These are phyloP conservation scores for Phytophthora fragariae DNA, from an alignment of 352 stramenopile genomes.

Conservation along the genomic window DNA sequence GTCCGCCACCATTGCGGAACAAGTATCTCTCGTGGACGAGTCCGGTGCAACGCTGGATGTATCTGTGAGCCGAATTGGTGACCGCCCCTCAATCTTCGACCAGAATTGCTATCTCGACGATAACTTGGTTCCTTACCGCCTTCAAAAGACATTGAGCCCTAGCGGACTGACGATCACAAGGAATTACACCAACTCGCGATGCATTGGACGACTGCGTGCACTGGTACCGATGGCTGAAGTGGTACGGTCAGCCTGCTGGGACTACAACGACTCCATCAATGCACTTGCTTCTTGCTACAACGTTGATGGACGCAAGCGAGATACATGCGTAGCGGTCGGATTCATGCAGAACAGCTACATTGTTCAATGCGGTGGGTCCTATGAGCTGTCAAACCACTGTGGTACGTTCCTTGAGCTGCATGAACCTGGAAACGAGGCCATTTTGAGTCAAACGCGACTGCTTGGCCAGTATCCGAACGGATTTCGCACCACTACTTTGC, in stretches of 20 bases:
- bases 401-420: conserved; percentile 90
- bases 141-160: conserved; percentile 63
- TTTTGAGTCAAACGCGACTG: conserved; percentile 77
- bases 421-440: conserved; percentile 63
- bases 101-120: conserved; percentile 76
- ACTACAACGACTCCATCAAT: conserved; percentile 82
- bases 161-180: conserved; percentile 52
- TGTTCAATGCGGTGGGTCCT: conserved; percentile 70
- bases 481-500: conserved; percentile 80
- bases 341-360: conserved; percentile 89
- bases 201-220: conserved; percentile 57
- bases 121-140: conserved; percentile 54
- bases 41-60: conserved; percentile 58
- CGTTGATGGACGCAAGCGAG: conserved; percentile 64
- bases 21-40: conserved; percentile 79
- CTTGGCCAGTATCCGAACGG: conserved; percentile 76
- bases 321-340: conserved; percentile 75
- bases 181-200: conserved; percentile 64
- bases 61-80: conserved; percentile 71
- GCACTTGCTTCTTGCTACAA: conserved; percentile 66
- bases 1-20: conserved; percentile 42
- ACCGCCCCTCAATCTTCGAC: conserved; percentile 76
- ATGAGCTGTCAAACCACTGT: conserved; percentile 80
- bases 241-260: conserved; percentile 80
- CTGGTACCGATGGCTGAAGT: conserved; percentile 59